Base-by-base conservation (phyloP, 208 protist species). In the Trypanosoma scelopori region DNA sequence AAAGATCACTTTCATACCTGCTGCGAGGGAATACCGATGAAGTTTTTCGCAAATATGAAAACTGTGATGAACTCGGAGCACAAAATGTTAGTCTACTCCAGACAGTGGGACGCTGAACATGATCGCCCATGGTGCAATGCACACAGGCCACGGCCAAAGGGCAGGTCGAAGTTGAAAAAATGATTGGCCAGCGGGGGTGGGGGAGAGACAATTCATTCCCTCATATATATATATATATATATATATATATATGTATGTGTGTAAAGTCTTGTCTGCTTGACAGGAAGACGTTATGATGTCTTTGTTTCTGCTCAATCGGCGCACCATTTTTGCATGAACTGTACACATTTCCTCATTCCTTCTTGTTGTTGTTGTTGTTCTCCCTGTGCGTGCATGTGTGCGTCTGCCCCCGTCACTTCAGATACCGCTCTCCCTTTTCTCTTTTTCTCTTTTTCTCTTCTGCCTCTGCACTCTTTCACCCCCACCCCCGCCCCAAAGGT, bases 81-180 rank as follows among this genome's bases (percentile, higher is more conserved):
- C 0, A 85, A 80, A 59, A 37, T 95, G 18, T 35, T 85, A 18
- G 39, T 60, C 1, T 63, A 75, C 6, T 79, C 81, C 39, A 75
- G 89, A 2, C 86, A 93, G 53, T 95, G 89, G 86, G 86, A 95
- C 76, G 74, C 82, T 20, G 82, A 91, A 50, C 85, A 89, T 62
- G 76, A 93, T 39, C 75, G 82, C 13, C 89, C 89, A 25, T 91
- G 81, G 78, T 82, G 76, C 68, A 92, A 87, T 52, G 67, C 89
- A 25, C 89, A 95, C 58, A 72, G 78, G n/a, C 89, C 89, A 15
- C 79, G 73, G 49, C 89, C 89, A 18, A 95, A 95, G 49, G 89
- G 89, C 16, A 72, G 89, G 20, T 95, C 89, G 11, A 95, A 95
- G 72, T 63, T 92, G 49, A 95, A 91, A 66, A 95, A 95, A 73